A percentile compares a stretch with the other conserved stretches of the same genome.
Conservation (phyloP, 352 stramenopile species). For the Globisporangium radiosum region DNA sequence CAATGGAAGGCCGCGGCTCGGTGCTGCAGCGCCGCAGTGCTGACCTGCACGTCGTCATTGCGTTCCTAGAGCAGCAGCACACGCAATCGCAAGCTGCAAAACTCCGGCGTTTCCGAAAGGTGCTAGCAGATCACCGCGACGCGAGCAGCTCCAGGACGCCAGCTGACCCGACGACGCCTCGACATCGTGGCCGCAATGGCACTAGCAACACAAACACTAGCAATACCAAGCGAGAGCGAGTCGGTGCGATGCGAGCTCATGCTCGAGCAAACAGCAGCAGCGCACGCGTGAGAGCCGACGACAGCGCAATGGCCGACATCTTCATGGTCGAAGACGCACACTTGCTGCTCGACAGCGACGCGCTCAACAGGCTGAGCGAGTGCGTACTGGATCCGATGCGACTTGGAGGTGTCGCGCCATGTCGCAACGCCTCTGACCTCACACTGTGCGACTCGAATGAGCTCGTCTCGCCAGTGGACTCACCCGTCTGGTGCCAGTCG, state of each 20-base stretch:
- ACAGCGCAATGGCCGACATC: background rate
- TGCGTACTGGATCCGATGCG: background rate
- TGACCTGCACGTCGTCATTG: constrained; percentile 45
- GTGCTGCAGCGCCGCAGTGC: constrained; percentile 51
- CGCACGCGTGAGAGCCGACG: background rate
- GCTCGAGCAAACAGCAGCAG: background rate
- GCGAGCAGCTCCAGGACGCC: no score
- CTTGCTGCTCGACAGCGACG: no score
- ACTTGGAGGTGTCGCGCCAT: background rate
- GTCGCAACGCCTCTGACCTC: background rate
- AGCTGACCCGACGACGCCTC: no score
- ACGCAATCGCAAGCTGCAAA: constrained; percentile 28
- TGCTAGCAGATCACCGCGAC: constrained; percentile 22
- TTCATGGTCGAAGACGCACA: background rate
- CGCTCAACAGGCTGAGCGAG: no score
- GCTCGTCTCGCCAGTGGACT: constrained; percentile 6
- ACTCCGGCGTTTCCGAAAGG: constrained; percentile 33
- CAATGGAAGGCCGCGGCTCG: constrained; percentile 61
- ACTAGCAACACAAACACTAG: background rate
- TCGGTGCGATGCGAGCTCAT: background rate
- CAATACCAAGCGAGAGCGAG: background rate
- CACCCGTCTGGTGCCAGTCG: no score
- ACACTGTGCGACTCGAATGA: background rate
- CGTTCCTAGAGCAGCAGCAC: constrained; percentile 40
- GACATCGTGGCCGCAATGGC: background rate